Evolutionary conservation across 176 grass and related monocot species (phyloP), one percentile per base, ranked within the genome.

Genomic region (Avena eriantha): DNA sequence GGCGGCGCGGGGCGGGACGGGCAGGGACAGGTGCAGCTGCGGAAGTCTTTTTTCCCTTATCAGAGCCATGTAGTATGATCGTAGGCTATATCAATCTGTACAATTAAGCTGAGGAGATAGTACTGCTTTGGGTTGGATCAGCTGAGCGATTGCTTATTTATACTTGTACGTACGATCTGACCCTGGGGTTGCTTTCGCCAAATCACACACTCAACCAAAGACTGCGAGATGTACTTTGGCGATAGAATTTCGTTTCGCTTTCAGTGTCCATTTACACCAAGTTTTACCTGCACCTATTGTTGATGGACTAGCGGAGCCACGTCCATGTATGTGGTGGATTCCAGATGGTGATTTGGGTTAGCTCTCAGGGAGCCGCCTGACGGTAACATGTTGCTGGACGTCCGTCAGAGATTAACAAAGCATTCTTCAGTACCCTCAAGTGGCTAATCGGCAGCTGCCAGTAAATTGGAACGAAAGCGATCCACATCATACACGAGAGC

Each of bases 1-100:
- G 83, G 77, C 59, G 2, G 69, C 23, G 16, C 87, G 82, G 47
- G 82, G 7, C 18, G 83, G 88, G 9, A 90, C 61, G 50, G 58
- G 80, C 48, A 89, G 59, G 1, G 54, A 56, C 17, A 56, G 6
- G 23, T 90, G 60, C 21, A 86, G 50, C 3, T 84, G 88, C 1
- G 78, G 83, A 12, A 77, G 82, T 51, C 83, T 90, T 70, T 60
- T 86, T 3, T 68, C 65, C 15, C 65, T 0, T 17, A 68, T 19
- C 7, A 36, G 16, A 68, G 65, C 65, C 65, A 68, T 68, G 39
- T 41, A 39, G 31, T 8, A 1, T 18, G 2, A 68, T 35, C 11
- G 24, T 65, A 31, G 61, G 0, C 58, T 11, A 2, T 29, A 23
- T 23, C 3, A 41, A 46, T 0, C 69, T 23, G n/a, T 68, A 31